Evolutionary conservation across 208 protist species (phyloP).

Genomic region (Trichomonas tenax): DNA sequence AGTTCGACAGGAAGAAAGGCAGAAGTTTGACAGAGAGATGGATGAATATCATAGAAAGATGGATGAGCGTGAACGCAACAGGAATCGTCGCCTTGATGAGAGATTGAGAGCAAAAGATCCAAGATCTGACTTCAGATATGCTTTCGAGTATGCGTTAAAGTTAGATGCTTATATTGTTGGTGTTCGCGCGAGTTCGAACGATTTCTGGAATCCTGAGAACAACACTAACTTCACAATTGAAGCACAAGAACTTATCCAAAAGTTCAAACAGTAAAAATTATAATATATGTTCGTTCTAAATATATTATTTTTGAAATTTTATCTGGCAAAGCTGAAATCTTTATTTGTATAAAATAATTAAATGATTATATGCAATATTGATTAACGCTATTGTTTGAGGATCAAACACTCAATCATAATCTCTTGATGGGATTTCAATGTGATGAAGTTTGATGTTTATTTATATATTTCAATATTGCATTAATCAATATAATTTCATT

Average conservation of each 20-base stretch:
- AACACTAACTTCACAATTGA: not conserved
- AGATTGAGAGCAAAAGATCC: not conserved
- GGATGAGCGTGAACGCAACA: not conserved
- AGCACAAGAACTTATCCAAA: not conserved
- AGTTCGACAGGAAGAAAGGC: not conserved
- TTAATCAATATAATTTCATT: too few species aligned
- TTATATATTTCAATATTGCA: too few species aligned
- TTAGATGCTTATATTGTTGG: not conserved
- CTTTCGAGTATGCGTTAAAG: not conserved
- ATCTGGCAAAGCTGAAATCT: too few species aligned
- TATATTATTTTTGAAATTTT: too few species aligned
- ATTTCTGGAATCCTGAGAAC: not conserved
- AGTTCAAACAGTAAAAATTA: not conserved
- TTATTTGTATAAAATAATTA: too few species aligned
- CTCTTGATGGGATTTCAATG: too few species aligned
- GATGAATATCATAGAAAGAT: not conserved
- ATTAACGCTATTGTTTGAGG: too few species aligned
- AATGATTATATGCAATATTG: too few species aligned
- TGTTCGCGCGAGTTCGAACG: not conserved
- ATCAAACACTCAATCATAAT: too few species aligned
- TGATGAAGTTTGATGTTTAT: too few species aligned
- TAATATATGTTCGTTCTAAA: not conserved
- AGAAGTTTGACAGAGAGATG: not conserved
- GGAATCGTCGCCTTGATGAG: not conserved
- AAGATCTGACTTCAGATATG: not conserved